These are phyloP conservation scores for Kwoniella mangroviensis DNA, from an alignment of 768 basidiomycete species.

Conservation along the genomic window DNA sequence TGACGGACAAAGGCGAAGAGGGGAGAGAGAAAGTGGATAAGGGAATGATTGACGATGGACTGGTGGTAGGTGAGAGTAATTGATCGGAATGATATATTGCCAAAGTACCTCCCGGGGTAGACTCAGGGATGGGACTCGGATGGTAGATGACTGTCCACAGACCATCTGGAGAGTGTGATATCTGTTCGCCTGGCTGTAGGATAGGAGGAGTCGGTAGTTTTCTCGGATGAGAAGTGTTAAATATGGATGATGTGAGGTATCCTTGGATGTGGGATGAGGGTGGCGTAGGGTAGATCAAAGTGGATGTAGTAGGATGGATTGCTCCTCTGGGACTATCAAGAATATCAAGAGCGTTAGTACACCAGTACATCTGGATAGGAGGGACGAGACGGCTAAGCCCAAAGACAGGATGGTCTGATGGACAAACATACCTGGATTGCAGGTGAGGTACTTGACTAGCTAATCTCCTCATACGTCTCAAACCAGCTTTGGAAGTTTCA, in stretches of 20 bases:
- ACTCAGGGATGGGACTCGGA: neutral
- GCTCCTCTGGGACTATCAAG: slow-evolving; percentile 15
- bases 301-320: slow-evolving; percentile 31
- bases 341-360: neutral
- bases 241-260: slow-evolving; percentile 31
- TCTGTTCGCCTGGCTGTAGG: slow-evolving; percentile 24
- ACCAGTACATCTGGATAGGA: neutral
- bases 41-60: slow-evolving; percentile 22
- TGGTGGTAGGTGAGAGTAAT: slow-evolving; percentile 31
- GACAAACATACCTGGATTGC: slow-evolving; percentile 13
- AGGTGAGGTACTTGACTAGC: slow-evolving; percentile 13
- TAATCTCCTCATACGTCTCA: slow-evolving; percentile 35
- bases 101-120: slow-evolving; percentile 33
- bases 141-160: slow-evolving; percentile 37
- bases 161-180: slow-evolving; percentile 30
- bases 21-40: slow-evolving; percentile 31
- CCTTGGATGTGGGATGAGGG: slow-evolving; percentile 12
- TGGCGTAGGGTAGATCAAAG: slow-evolving; percentile 38
- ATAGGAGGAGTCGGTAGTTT: slow-evolving; percentile 30
- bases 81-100: slow-evolving; percentile 35
- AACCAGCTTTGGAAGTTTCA: slow-evolving; percentile 41
- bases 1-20: slow-evolving; percentile 24
- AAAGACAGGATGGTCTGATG: neutral
- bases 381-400: neutral
- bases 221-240: slow-evolving; percentile 24